Evolutionary conservation across 257 asterid genomes (phyloP), one percentile per base, ranked within the genome.

Genomic region (Penstemon davidsonii): DNA sequence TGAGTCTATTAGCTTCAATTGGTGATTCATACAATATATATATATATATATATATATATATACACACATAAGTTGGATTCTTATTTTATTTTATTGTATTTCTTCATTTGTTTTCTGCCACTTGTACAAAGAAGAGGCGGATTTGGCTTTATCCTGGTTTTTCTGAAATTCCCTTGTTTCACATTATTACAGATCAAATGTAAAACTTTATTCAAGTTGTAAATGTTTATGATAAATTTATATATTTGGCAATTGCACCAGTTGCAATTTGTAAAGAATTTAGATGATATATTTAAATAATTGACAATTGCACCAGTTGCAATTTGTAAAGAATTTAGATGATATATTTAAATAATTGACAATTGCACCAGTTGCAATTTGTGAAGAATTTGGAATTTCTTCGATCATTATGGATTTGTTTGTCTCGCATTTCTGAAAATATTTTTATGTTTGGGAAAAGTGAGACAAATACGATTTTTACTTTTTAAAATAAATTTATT

Each of bases 1-100:
- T 40, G 85, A 84, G 56, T 79, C 89, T 2, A 74, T 81, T 71
- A 84, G 83, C 83, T 81, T 84, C 80, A 56, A 44, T 45, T 81
- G 85, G 85, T 84, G 73, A 83, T 58, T 18, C 53, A 47, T 56
- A 62, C 11, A 49, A 12, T 11, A 45, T 4, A 11, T 64, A 50
- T 15, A 55, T 9, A 55, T 25, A 15, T 25, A 25, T 25, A 45
- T 4, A 11, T 64, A 50, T 15, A 55, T 9, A 55, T 25, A 15
- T 25, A 25, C 1, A 25, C 2, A 1, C 2, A 25, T 25, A 25
- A 1, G 2, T 25, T 25, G 33, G 33, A 25, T 25, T 25, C 2
- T 25, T 25, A 1, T 25, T 25, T 25, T 25, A 1, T 1, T 25
- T 25, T 25, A 25, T 25, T 25, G 33, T 25, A 25, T 25, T 25